phyloP scores from a whole-genome alignment of 345 rosid species.

The Rhizophora mangle region DNA sequence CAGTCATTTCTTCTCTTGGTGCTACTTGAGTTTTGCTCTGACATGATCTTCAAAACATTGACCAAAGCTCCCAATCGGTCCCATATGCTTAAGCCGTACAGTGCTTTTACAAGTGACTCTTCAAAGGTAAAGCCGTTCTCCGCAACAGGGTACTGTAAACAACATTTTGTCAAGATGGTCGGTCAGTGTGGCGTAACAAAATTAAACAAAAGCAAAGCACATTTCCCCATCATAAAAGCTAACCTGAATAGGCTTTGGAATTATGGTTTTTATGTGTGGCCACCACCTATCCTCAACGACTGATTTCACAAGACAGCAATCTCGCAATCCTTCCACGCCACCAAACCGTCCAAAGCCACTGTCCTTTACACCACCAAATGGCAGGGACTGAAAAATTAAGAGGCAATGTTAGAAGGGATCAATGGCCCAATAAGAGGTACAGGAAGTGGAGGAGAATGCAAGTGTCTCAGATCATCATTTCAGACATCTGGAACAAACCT shows the following conservation, averaged over 20 bases:
- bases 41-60: constrained; percentile 61
- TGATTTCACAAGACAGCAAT: constrained; percentile 90
- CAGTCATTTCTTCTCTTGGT: constrained; percentile 47
- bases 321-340: constrained; percentile 90
- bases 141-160: constrained; percentile 70
- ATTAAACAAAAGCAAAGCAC: too few species aligned
- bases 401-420: neutral
- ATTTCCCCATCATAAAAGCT: constrained; percentile 1
- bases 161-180: neutral
- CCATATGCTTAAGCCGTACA: constrained; percentile 86
- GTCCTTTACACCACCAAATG: constrained; percentile 94
- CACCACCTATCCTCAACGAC: constrained; percentile 97
- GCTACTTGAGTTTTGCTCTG: constrained; percentile 53
- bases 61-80: constrained; percentile 74
- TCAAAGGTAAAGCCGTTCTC: constrained; percentile 88
- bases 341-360: constrained; percentile 98
- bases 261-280: constrained; percentile 86
- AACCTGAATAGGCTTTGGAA: constrained; percentile 95
- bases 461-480: too few species aligned
- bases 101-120: constrained; percentile 73
- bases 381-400: constrained; percentile 64
- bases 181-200: too few species aligned
- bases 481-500: too few species aligned
- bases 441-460: too few species aligned
- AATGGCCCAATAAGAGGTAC: neutral